Conservation (phyloP, 208 protist genomes). For the Leishmania tropica region DNA sequence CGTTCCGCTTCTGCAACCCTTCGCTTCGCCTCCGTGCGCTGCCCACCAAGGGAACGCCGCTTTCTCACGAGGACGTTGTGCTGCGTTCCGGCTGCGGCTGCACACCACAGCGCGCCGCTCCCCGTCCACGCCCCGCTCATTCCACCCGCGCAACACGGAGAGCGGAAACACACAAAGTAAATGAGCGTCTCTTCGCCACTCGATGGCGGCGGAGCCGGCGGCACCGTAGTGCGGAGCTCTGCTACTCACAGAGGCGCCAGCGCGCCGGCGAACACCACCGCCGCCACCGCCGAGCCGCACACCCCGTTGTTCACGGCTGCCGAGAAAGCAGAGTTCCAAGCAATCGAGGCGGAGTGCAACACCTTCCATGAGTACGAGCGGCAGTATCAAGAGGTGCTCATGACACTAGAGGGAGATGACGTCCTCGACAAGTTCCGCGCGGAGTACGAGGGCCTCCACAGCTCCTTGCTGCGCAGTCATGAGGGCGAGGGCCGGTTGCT, state of each 20-base stretch:
- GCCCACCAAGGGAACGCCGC: background rate
- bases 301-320: conserved; percentile 33
- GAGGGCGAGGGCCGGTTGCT: conserved; percentile 97
- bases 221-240: background rate
- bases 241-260: background rate
- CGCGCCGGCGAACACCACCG: background rate
- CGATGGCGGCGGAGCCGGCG: background rate
- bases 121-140: too few species aligned
- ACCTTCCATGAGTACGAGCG: conserved; percentile 93
- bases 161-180: background rate
- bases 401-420: too few species aligned
- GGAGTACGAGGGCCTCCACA: too few species aligned
- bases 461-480: conserved; percentile 96
- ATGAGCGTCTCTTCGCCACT: background rate
- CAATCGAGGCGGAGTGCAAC: conserved; percentile 60
- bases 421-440: too few species aligned
- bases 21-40: background rate
- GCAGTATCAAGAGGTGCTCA: conserved; percentile 94
- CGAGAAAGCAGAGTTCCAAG: conserved; percentile 49
- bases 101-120: too few species aligned
- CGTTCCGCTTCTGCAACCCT: background rate
- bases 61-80: background rate
- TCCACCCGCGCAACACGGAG: background rate
- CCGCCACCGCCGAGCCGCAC: background rate
- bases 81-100: background rate